Evolutionary conservation across 805 yeast species (phyloP), one percentile per base, ranked within the genome.

Genomic region (Candida endomychidarum): DNA sequence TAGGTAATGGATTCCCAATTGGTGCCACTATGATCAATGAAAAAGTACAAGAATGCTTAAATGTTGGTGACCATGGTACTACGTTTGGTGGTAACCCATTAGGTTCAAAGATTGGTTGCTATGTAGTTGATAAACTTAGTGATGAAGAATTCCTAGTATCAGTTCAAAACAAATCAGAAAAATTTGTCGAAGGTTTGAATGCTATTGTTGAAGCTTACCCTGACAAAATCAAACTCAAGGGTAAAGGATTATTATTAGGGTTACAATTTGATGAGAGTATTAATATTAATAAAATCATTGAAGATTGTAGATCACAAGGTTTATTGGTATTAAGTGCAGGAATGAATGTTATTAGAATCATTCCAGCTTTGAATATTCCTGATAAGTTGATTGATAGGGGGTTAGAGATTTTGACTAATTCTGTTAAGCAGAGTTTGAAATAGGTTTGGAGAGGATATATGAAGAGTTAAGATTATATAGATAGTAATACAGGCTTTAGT

Each of bases 41-140:
- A 49, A 74, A 77, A 36, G 84, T 93, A 18, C 95, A 89, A 56
- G 61, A 70, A 8, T 77, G 71, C 2, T 67, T 93, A 50, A 72
- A 79, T 42, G 91, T 87, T 16, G 99, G 99, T 42, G 99, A 93
- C 58, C 99, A 91, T 59, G 99, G 99, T 41, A 91, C 98, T 2
- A 91, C 99, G 0, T 91, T 84, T 58, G 98, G 99, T 48, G 99
- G 99, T 41, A 93, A 93, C 61, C 98, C 98, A 40, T 69, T 93
- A 47, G 98, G 89, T 4, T 74, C 91, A 24, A 78, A 90, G 47
- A 77, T 93, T 36, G 96, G 89, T 4, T 67, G 74, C 30, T 81
- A 84, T 55, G 96, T 93, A 10, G 64, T 93, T 17, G 80, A 75
- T 39, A 75, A 78, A 51, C 74, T 93, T 31, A 73, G 88, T 10